Evolutionary conservation across 1,139 yeast genomes (phyloP).

Genomic region (Blastobotrys persicus): DNA sequence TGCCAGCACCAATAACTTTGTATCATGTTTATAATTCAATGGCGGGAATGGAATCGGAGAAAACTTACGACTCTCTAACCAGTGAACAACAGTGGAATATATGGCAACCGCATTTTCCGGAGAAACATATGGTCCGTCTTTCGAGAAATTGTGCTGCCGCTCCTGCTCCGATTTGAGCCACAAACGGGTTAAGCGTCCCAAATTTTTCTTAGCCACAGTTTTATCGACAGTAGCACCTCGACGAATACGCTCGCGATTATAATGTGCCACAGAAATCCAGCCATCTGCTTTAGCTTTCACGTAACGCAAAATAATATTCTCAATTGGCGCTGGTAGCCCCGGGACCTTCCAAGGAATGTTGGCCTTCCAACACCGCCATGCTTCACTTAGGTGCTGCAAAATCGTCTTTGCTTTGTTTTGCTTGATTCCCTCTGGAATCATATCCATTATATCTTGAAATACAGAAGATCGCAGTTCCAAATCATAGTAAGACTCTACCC

Average conservation of each 20-base stretch:
- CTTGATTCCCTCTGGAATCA: constrained; percentile 94
- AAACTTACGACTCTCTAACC: constrained; percentile 87
- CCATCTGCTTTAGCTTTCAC: constrained; percentile 96
- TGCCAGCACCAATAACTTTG: constrained; percentile 83
- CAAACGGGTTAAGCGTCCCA: constrained; percentile 85
- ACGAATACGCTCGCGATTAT: constrained; percentile 82
- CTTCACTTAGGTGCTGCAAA: constrained; percentile 91
- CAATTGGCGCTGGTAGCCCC: constrained; percentile 90
- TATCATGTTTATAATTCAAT: constrained; percentile 85
- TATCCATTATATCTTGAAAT: constrained; percentile 91
- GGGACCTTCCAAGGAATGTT: constrained; percentile 98
- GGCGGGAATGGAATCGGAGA: constrained; percentile 95
- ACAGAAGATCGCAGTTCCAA: constrained; percentile 91
- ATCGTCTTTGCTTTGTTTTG: constrained; percentile 85
- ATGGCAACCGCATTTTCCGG: constrained; percentile 88
- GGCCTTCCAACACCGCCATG: constrained; percentile 99
- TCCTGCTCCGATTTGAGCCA: constrained; percentile 95
- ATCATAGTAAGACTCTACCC: constrained; percentile 93
- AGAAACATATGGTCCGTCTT: constrained; percentile 82
- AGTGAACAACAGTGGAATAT: constrained; percentile 82
- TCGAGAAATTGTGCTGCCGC: constrained; percentile 73
- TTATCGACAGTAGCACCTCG: constrained; percentile 91
- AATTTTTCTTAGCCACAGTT: constrained; percentile 86
- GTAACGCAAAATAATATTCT: constrained; percentile 79
- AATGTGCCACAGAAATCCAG: constrained; percentile 92